phyloP scores from a whole-genome alignment of 805 yeast species.

The Ogataea angusta region DNA sequence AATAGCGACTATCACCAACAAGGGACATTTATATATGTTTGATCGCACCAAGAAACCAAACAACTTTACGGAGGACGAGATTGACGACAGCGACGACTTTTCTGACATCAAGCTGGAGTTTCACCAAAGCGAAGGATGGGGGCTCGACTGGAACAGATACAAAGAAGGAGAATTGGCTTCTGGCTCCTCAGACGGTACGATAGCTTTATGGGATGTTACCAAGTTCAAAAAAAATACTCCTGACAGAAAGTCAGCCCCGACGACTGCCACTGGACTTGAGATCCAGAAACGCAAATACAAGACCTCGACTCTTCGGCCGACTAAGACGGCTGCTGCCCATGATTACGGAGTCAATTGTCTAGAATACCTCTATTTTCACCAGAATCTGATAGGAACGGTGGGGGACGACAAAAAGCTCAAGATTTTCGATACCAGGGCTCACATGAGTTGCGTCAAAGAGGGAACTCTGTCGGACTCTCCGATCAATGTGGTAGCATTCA shows the following conservation, averaged over 20 bases:
- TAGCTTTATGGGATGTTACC: conserved; percentile 67
- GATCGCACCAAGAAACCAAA: conserved; percentile 81
- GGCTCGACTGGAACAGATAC: conserved; percentile 70
- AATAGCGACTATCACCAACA: conserved; percentile 64
- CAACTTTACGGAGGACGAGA: conserved; percentile 34
- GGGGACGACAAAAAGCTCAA: conserved; percentile 59
- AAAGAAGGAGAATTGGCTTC: conserved; percentile 57
- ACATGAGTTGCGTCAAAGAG: conserved; percentile 4
- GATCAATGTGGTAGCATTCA: conserved; percentile 58
- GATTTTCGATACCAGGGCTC: conserved; percentile 51
- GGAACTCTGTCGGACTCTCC: conserved; percentile 17
- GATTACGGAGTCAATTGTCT: conserved; percentile 64
- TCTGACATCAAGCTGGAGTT: conserved; percentile 26
- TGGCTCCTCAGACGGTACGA: conserved; percentile 60
- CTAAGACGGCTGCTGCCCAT: conserved; percentile 30
- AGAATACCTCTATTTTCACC: conserved; percentile 64
- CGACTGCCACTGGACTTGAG: conserved; percentile 4
- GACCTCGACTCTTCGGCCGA: conserved; percentile 16
- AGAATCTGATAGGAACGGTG: conserved; percentile 56
- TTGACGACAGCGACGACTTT: conserved; percentile 17
- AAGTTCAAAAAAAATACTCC: conserved; percentile 27
- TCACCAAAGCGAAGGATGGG: conserved; percentile 57
- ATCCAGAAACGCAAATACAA: conserved; percentile 14
- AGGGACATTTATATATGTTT: conserved; percentile 64
- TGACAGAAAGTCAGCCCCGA: conserved; percentile 14